Base-by-base conservation (phyloP, 208 protist genomes). In the Leishmania mexicana region DNA sequence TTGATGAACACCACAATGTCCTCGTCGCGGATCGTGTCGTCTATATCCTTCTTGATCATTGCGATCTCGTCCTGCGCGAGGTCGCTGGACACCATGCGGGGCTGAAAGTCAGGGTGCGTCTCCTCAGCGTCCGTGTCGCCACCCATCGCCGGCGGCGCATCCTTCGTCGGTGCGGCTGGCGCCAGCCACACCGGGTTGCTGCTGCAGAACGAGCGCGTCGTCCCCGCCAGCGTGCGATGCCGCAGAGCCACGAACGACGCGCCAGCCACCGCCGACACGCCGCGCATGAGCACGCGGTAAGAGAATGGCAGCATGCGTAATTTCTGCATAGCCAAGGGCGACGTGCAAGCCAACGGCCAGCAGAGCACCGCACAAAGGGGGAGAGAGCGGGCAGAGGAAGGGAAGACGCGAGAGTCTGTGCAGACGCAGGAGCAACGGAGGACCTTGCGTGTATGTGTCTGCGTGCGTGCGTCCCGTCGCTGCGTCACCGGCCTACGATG, bases 1-100 rank as follows among this genome's bases (percentile, higher is more conserved):
- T 99, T 99, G 92, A 99, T 99, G 80, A 99, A 99, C 13, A 99
- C 77, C 2, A 99, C 97, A 24, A 99, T 85, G 28, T 96, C 88
- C 81, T 99, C 97, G 15, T 92, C 88, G 73, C 90, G 89, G 72
- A 99, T 96, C 28, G 92, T 94, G 72, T 98, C 90, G 67, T 86
- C 31, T 72, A 98, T 97, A 76, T 97, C 93, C 53, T 97, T 92
- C 75, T 97, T 96, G 71, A 97, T 98, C 86, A 92, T 90, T 2
- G 88, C 92, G 3, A 96, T 76, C 78, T 97, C 96, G 38, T 97
- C 94, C 53, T 92, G 88, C 0, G 91, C 88, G 62, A 96, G 79
- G 73, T 95, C 88, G 65, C 82, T 91, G 62, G 86, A 85, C 51
- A 97, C 83, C 42, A 94, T 80, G 35, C 92, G 91, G 5, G 94